Base-by-base conservation (phyloP, 441 rosid genomes). In the Geranium incanum region DNA sequence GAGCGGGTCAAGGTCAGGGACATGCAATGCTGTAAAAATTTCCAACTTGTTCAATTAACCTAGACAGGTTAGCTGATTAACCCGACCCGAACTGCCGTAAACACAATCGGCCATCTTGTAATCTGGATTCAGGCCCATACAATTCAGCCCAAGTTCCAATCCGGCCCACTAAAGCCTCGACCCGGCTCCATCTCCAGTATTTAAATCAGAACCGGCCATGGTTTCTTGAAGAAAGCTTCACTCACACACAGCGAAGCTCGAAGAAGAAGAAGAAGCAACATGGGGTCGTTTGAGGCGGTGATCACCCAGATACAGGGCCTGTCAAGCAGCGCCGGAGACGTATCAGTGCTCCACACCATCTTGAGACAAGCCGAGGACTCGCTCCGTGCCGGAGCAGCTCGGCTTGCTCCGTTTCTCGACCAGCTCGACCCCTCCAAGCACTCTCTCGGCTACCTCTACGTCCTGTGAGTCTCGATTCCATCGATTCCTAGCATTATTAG, bases 371-470 rank as follows among this genome's bases (percentile, higher is more conserved):
- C 86, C 3, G 97, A 89, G 1, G 93, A 86, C 9, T 76, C 81
- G 66, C 93, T 95, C 75, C 93, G 80, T 73, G 23, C 76, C 18
- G 84, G 87, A 77, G 67, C 89, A 3, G 65, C 81, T 78, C 78
- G 81, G 72, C 79, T 88, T 45, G 50, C 77, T 59, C 77, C 93
- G 71, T 81, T 75, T 75, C 96, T 95, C 72, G 88, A 87, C 45
- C 90, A 88, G 76, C 97, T 95, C 68, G 98, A 95, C 76, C 93
- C 97, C 4, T 69, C 87, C 67, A 74, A 78, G 60, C 98, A 95
- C 76, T 92, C 99, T 73, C 95, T 95, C 68, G 98, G 99, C 71
- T 95, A 89, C 82, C 88, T 95, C 71, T 92, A 79, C 80, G 18
- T 94, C 76, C 84, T 94, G 99, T 94, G 80, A 77, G 83, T 81